phyloP scores from a whole-genome alignment of 768 basidiomycete genomes.

The Paxillus involutus region DNA sequence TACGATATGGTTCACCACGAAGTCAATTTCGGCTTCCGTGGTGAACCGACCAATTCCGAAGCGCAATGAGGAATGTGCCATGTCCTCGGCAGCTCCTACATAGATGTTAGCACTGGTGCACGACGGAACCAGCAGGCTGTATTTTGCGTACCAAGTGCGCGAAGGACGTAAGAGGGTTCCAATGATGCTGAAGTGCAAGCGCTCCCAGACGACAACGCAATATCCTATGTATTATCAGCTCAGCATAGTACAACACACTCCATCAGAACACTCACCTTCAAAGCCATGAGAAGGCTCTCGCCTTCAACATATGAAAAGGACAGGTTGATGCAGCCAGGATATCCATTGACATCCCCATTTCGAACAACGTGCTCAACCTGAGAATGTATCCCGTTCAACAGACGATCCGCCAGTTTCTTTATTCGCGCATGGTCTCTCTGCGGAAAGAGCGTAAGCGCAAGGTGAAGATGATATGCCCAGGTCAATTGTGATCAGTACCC shows the following conservation, averaged over 20 bases:
- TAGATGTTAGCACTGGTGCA: neutral
- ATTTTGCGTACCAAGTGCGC: conserved; percentile 72
- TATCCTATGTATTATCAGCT: conserved; percentile 55
- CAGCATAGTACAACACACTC: neutral
- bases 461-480: neutral
- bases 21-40: conserved; percentile 95
- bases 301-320: conserved; percentile 97
- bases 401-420: conserved; percentile 71
- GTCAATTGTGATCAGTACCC: conserved; percentile 72
- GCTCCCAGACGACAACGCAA: conserved; percentile 96
- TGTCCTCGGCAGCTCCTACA: conserved; percentile 91
- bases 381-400: conserved; percentile 78
- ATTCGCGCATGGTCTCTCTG: conserved; percentile 83
- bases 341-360: conserved; percentile 90
- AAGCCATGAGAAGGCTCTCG: conserved; percentile 94
- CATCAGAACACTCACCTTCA: conserved; percentile 62
- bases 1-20: conserved; percentile 86
- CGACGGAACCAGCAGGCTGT: neutral
- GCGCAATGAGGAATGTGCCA: conserved; percentile 97
- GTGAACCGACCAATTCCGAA: conserved; percentile 99
- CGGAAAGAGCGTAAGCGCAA: conserved; percentile 5
- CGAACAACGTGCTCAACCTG: conserved; percentile 89
- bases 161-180: conserved; percentile 96
- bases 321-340: conserved; percentile 94
- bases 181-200: conserved; percentile 98